Base-by-base conservation (phyloP, 2,329 filamentous ascomycete genomes). In the Hypoxylon sp. region DNA sequence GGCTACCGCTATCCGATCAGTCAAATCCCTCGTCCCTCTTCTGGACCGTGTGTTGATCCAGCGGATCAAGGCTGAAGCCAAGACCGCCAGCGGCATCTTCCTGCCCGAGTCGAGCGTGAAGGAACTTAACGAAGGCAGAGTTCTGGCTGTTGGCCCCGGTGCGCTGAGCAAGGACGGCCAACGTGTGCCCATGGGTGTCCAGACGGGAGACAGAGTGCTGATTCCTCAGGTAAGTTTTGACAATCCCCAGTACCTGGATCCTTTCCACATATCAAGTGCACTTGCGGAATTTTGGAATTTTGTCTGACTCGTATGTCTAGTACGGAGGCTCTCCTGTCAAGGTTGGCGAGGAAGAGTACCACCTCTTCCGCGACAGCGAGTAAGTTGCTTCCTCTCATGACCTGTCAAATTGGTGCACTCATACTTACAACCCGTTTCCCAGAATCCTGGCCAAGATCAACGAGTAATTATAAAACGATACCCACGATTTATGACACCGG, bases 391-490 rank as follows among this genome's bases (percentile, higher is more conserved):
- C 23, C 14, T 34, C 34, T 17, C 41, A 6, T 28, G 59, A 17
- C 59, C 56, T 67, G 5, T 34, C 63, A 14, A 11, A 30, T 10
- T 21, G 9, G 9, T 11, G n/a, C 3, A 23, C 2, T 14, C 11
- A 48, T 58, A 17, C 45, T 65, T 17, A 66, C 32, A 23, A 1
- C 14, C 28, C 38, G n/a, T 30, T 13, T n/a, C n/a, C 4, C 76
- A 98, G 95, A 82, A 93, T 99, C 75, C 90, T 99, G 68, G 96
- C 96, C 82, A 99, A 98, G 91, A 97, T 99, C 89, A 97, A 93
- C 84, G 95, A 98, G 88, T 97, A 65, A 69, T 46, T 50, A 61
- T 17, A 38, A 93, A 86, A 86, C 77, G 63, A 74, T 58, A 69
- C 65, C 68, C 65, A 73, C 53, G 68, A 68, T 67, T 73, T 70